Conservation (phyloP, 305 asterid genomes). For the Andrographis paniculata region DNA sequence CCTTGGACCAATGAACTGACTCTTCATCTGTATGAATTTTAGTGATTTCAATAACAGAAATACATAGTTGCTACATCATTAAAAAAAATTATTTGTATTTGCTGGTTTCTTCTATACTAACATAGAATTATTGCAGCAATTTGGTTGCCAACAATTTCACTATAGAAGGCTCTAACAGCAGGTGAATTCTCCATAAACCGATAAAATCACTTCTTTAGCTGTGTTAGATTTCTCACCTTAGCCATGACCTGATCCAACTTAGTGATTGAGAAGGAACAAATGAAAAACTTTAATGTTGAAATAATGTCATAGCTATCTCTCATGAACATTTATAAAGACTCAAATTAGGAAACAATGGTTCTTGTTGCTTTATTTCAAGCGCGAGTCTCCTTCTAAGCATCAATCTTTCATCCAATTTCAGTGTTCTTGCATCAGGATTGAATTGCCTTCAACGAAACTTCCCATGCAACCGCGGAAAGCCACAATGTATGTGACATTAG, state of each 20-base stretch:
- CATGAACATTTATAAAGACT: neutral
- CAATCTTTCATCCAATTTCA: conserved; percentile 25
- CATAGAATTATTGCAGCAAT: conserved; percentile 33
- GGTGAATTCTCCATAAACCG: conserved; percentile 30
- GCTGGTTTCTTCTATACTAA: conserved; percentile 18
- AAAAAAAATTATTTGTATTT: conserved; percentile 8
- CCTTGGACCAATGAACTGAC: conserved; percentile 42
- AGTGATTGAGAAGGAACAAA: neutral
- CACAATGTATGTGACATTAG: conserved; percentile 34
- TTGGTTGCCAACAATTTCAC: conserved; percentile 62
- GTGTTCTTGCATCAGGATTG: conserved; percentile 41
- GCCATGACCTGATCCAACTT: neutral
- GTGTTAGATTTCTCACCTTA: neutral
- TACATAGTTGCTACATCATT: conserved; percentile 1
- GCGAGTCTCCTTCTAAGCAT: neutral
- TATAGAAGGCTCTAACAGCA: conserved; percentile 28
- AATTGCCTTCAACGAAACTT: conserved; percentile 60
- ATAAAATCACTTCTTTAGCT: neutral
- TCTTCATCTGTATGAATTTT: conserved; percentile 48
- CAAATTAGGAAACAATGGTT: neutral
- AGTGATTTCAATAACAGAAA: neutral
- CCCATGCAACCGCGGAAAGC: conserved; percentile 53
- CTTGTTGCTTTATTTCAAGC: neutral
- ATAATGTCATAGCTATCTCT: too few relatives aligned
- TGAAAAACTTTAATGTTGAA: neutral